Conservation (phyloP, 345 rosid genomes). For the Camelina laxa region DNA sequence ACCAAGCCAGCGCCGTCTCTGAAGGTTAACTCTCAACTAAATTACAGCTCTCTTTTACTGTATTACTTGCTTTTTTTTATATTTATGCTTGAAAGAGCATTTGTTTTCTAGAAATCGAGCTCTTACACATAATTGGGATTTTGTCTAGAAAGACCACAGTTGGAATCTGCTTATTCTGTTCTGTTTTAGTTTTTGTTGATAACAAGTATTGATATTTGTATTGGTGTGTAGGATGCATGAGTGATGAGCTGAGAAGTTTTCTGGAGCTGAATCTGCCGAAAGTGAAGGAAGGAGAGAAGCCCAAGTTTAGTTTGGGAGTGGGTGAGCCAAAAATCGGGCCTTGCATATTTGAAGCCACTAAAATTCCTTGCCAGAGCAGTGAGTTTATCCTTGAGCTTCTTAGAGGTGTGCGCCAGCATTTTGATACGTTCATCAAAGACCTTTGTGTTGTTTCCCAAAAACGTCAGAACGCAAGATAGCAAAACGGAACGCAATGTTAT, state of each 20-base stretch:
- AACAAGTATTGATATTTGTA: not conserved
- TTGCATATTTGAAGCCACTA: constrained; percentile 71
- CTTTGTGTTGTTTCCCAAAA: constrained; percentile 21
- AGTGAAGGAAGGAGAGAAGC: constrained; percentile 79
- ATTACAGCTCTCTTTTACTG: not conserved
- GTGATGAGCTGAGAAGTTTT: constrained; percentile 82
- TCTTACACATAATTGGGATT: not conserved
- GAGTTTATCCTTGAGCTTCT: constrained; percentile 87
- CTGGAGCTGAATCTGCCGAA: constrained; percentile 88
- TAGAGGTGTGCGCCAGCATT: constrained; percentile 85
- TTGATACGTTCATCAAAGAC: constrained; percentile 85
- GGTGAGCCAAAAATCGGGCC: constrained; percentile 89
- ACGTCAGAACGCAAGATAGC: no score
- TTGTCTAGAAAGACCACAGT: not conserved
- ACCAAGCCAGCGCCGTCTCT: constrained; percentile 80
- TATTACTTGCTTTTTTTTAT: not conserved
- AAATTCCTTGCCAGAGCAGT: constrained; percentile 87
- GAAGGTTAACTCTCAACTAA: constrained; percentile 57
- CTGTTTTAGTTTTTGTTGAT: not conserved
- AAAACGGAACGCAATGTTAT: no score
- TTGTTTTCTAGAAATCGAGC: not conserved
- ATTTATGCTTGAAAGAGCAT: not conserved
- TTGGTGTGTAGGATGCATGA: constrained; percentile 59
- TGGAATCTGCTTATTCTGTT: constrained; percentile 4
- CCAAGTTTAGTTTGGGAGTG: constrained; percentile 82